Conservation (phyloP, 2,329 filamentous ascomycete species). For the Phialophora verrucosa region DNA sequence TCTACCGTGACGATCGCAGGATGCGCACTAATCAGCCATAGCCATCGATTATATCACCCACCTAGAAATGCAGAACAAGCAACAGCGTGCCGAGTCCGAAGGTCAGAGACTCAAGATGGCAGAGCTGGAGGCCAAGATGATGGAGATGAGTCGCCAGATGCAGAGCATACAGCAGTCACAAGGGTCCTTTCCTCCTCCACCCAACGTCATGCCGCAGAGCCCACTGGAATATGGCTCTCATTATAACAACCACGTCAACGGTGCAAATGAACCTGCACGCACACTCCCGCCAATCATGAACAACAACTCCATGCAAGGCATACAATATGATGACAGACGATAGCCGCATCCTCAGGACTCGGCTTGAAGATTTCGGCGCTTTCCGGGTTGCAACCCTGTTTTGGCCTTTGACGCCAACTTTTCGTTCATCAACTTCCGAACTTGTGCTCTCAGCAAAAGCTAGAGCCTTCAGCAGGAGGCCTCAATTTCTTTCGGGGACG, state of each 20-base stretch:
- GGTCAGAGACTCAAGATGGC: slow-evolving; percentile 42
- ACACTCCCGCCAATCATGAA: slow-evolving; percentile 56
- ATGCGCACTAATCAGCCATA: slow-evolving; percentile 31
- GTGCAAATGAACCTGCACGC: slow-evolving; percentile 48
- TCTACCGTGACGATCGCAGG: not conserved
- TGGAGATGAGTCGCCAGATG: slow-evolving; percentile 45
- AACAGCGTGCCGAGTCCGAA: slow-evolving; percentile 47
- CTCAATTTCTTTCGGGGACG: slow-evolving; percentile 6
- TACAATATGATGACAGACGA: slow-evolving; percentile 57
- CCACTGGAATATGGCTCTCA: slow-evolving; percentile 34
- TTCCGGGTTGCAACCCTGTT: not conserved
- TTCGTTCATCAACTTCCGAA: not conserved
- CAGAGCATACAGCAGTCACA: slow-evolving; percentile 38
- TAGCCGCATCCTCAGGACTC: slow-evolving; percentile 38
- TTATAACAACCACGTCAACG: slow-evolving; percentile 35
- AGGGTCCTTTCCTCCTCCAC: slow-evolving; percentile 38
- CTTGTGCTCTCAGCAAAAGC: slow-evolving; percentile 13
- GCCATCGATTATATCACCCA: slow-evolving; percentile 57
- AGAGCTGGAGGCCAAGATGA: slow-evolving; percentile 42
- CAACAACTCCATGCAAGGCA: slow-evolving; percentile 54
- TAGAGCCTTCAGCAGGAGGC: slow-evolving; percentile 10
- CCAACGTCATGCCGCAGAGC: slow-evolving; percentile 35
- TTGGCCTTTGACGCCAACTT: not conserved
- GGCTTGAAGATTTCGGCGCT: slow-evolving; percentile 14
- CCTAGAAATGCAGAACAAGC: slow-evolving; percentile 50